Conservation (phyloP, 352 stramenopile species). For the Globisporangium splendens region DNA sequence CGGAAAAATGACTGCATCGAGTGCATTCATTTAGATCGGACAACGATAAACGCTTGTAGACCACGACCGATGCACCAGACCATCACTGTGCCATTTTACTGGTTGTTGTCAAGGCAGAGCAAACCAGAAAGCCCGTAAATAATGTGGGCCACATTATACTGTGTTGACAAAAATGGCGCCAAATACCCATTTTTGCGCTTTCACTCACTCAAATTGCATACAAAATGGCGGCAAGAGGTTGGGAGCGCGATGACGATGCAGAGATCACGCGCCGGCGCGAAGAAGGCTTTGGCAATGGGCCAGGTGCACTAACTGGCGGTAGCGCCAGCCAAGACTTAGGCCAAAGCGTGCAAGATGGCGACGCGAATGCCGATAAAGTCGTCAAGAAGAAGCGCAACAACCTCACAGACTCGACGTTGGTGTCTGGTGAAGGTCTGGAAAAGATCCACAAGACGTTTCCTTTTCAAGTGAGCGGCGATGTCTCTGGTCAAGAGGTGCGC, state of each 20-base stretch:
- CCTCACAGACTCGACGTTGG: constrained; percentile 61
- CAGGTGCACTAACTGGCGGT: background rate
- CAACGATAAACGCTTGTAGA: too few species aligned
- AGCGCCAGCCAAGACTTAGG: constrained; percentile 11
- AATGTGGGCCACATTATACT: constrained; percentile 2
- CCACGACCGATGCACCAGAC: too few species aligned
- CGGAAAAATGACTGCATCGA: too few species aligned
- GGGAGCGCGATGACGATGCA: constrained; percentile 54
- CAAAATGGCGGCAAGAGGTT: constrained; percentile 43
- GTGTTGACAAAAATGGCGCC: constrained; percentile 3
- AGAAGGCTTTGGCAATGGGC: constrained; percentile 7
- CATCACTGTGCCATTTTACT: too few species aligned
- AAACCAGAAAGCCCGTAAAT: background rate
- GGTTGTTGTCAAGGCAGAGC: too few species aligned
- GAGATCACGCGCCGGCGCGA: constrained; percentile 20
- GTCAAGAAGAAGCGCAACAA: constrained; percentile 49
- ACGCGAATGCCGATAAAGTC: constrained; percentile 5
- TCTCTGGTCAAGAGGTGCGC: constrained; percentile 55
- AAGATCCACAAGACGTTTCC: constrained; percentile 73
- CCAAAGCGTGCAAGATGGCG: background rate
- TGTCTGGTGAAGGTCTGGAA: constrained; percentile 61
- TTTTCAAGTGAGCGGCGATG: constrained; percentile 51
- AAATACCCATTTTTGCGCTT: background rate
- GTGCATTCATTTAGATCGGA: too few species aligned
- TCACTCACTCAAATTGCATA: background rate